Conservation (phyloP, 768 basidiomycete species). For the Hypholoma sublateritium region DNA sequence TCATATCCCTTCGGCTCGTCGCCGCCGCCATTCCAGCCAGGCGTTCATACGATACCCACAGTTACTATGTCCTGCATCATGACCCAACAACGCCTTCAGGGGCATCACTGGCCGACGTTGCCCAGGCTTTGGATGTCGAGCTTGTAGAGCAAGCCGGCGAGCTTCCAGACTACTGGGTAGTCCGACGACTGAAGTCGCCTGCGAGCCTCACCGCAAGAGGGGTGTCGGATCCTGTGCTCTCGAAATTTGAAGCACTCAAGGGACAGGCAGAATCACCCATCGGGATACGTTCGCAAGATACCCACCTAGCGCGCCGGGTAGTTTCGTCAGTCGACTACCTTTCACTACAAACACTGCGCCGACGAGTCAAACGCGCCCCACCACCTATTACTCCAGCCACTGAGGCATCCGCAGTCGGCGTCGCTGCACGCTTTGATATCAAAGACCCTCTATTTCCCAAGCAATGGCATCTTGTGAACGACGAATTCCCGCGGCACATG, state of each 20-base stretch:
- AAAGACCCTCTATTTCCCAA: conserved; percentile 77
- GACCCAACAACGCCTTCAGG: conserved; percentile 39
- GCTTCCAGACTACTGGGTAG: conserved; percentile 79
- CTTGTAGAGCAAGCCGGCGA: conserved; percentile 88
- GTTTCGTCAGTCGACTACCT: conserved; percentile 61
- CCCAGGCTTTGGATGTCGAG: conserved; percentile 68
- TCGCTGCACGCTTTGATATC: conserved; percentile 66
- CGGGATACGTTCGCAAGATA: conserved; percentile 41
- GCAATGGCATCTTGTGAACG: conserved; percentile 97
- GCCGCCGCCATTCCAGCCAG: conserved; percentile 41
- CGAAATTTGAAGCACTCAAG: conserved; percentile 46
- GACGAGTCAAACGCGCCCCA: conserved; percentile 73
- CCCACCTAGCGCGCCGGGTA: conserved; percentile 40
- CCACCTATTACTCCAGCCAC: conserved; percentile 47
- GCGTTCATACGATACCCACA: conserved; percentile 59
- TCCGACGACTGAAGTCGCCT: conserved; percentile 51
- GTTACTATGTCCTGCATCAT: conserved; percentile 84
- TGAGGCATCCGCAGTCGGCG: conserved; percentile 37
- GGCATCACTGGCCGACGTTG: conserved; percentile 60
- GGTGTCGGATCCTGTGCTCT: conserved; percentile 47
- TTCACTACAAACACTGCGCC: conserved; percentile 62
- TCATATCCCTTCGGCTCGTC: conserved; percentile 16
- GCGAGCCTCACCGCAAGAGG: conserved; percentile 30
- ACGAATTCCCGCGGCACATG: conserved; percentile 73
- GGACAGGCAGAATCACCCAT: conserved; percentile 30